Evolutionary conservation across 352 stramenopile genomes (phyloP).

Genomic region (Salisapilia sapeloensis): DNA sequence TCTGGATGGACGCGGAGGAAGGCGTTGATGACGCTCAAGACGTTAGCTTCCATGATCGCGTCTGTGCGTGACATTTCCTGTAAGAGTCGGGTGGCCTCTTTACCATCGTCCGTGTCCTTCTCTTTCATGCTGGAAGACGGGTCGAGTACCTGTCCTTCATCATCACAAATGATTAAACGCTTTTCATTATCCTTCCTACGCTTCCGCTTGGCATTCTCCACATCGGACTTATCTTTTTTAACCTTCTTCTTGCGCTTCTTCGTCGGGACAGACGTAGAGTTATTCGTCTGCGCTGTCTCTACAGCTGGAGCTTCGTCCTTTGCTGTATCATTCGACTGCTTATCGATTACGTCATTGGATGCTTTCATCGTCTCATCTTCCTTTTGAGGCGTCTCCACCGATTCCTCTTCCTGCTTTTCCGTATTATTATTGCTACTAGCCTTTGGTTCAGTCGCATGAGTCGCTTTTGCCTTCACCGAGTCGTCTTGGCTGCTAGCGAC

Average conservation of each 20-base stretch:
- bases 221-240: conserved; percentile 12
- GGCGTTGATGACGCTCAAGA: conserved; percentile 66
- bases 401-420: conserved; percentile 2
- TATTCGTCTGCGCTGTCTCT: neutral
- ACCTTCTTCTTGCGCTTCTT: conserved; percentile 21
- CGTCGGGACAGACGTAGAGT: neutral
- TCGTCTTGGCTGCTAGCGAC: conserved; percentile 1
- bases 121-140: too few relatives aligned
- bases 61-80: conserved; percentile 52
- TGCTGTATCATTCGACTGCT: neutral
- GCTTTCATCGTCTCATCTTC: neutral
- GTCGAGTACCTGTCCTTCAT: conserved; percentile 51
- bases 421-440: conserved; percentile 3
- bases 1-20: conserved; percentile 67
- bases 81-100: conserved; percentile 51
- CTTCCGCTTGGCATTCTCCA: conserved; percentile 16
- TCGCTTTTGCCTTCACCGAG: neutral
- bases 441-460: conserved; percentile 1
- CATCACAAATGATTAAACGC: conserved; percentile 74
- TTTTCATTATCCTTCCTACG: conserved; percentile 33
- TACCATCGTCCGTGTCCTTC: conserved; percentile 50
- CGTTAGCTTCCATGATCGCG: conserved; percentile 71
- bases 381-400: neutral
- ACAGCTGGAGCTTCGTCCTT: too few relatives aligned
- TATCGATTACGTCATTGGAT: conserved; percentile 2